A percentile compares a stretch with the other conserved stretches of the same genome.
Evolutionary conservation across 108 stramenopile genomes (phyloP).

Genomic region (Pseudonitzschia multistriata): DNA sequence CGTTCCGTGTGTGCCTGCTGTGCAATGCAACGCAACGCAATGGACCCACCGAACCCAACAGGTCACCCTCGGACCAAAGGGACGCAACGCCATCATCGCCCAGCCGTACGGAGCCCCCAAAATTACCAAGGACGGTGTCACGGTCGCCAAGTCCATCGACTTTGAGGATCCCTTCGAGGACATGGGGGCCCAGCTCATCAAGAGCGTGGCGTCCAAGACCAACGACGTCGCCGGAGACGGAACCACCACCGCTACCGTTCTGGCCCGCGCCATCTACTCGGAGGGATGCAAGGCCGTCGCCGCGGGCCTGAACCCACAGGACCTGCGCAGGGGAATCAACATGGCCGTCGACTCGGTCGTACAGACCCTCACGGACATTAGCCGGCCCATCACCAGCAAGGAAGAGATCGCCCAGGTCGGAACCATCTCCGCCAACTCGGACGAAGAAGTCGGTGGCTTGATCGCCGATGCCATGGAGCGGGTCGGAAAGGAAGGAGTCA

Average conservation of each 20-base stretch:
- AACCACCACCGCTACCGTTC: constrained; percentile 99
- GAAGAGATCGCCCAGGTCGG: constrained; percentile 98
- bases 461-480: constrained; percentile 99
- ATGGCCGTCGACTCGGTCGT: constrained; percentile 92
- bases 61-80: constrained; percentile 99
- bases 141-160: constrained; percentile 99
- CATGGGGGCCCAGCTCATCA: constrained; percentile 97
- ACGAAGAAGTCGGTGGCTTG: constrained; percentile 90
- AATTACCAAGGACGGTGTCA: constrained; percentile 99
- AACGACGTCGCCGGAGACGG: constrained; percentile 99
- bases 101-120: constrained; percentile 99
- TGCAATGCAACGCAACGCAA: not conserved
- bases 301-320: constrained; percentile 98
- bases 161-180: constrained; percentile 98
- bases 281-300: constrained; percentile 99
- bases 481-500: constrained; percentile 99
- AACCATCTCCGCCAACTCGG: constrained; percentile 98
- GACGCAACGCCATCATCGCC: constrained; percentile 98
- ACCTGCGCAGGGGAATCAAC: constrained; percentile 94
- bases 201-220: constrained; percentile 96
- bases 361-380: constrained; percentile 83
- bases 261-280: constrained; percentile 96
- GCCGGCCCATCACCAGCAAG: constrained; percentile 92
- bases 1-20: not conserved
- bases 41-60: constrained; percentile 19